phyloP scores from a whole-genome alignment of 2,329 filamentous ascomycete species.

The Myriosclerotinia scirpicola region DNA sequence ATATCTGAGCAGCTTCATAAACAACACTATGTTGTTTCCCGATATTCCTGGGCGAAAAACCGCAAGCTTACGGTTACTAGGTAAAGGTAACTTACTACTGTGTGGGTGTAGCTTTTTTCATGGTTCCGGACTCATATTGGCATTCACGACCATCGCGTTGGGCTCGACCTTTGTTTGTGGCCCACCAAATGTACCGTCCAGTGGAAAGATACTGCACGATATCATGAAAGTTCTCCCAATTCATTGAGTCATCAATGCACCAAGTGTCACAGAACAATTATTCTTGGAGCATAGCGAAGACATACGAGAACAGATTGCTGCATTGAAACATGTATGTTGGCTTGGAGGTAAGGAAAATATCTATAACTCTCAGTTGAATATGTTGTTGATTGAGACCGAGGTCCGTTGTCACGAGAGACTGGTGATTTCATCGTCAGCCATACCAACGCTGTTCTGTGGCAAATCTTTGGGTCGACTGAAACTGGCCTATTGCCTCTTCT shows the following conservation, averaged over 20 bases:
- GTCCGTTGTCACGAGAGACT: constrained; percentile 7
- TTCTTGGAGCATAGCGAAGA: constrained; percentile 28
- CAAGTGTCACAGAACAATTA: constrained; percentile 27
- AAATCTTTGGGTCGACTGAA: constrained; percentile 37
- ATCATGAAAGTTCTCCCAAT: constrained; percentile 33
- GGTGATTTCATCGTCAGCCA: constrained; percentile 7
- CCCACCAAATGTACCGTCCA: constrained; percentile 22
- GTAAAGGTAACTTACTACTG: neutral
- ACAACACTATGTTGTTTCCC: neutral
- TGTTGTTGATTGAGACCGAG: neutral
- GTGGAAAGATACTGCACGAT: constrained; percentile 27
- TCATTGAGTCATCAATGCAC: constrained; percentile 29
- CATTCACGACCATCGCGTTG: constrained; percentile 7
- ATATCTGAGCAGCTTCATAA: constrained; percentile 42
- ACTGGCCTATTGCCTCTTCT: constrained; percentile 30
- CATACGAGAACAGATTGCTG: constrained; percentile 20
- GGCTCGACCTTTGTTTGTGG: constrained; percentile 24
- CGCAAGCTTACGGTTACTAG: neutral
- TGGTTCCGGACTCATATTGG: constrained; percentile 26
- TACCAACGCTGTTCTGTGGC: neutral
- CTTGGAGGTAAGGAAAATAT: constrained; percentile 28
- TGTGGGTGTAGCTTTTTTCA: constrained; percentile 28
- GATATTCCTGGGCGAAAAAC: constrained; percentile 8
- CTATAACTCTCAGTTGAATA: neutral
- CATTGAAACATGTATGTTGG: constrained; percentile 30